A percentile compares a stretch with the other conserved stretches of the same genome.
These are phyloP conservation scores for Cutaneotrichosporon curvatum DNA, from an alignment of 1,284 basidiomycete species.

Conservation along the genomic window DNA sequence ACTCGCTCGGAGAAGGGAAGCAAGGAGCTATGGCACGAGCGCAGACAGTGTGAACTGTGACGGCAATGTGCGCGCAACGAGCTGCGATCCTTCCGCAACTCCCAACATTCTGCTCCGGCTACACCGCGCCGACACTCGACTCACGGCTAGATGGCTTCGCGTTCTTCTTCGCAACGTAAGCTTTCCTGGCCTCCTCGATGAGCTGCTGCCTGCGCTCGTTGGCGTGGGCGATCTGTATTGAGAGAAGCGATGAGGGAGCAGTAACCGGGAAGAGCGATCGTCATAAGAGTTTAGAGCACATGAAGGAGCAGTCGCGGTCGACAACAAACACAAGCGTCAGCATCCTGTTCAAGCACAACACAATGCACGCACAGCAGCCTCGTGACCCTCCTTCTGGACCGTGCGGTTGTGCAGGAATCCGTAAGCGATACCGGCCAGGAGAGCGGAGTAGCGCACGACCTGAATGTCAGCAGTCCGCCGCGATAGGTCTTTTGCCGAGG, in stretches of 20 bases:
- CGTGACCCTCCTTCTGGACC: slow-evolving; percentile 74
- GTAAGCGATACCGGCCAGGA: slow-evolving; percentile 81
- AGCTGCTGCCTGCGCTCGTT: slow-evolving; percentile 60
- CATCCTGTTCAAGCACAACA: neutral
- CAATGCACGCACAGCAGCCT: slow-evolving; percentile 33
- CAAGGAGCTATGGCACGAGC: no score
- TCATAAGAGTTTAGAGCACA: no score
- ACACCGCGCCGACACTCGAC: neutral
- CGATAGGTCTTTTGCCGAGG: neutral
- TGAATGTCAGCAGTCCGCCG: slow-evolving; percentile 42
- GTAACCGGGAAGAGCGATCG: neutral
- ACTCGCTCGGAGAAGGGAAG: no score
- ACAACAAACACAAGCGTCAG: no score
- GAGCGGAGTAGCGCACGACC: slow-evolving; percentile 94
- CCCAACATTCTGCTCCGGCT: no score
- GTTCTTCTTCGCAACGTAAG: slow-evolving; percentile 73
- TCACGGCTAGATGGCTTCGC: slow-evolving; percentile 24
- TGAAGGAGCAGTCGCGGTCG: neutral
- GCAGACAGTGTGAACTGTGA: no score
- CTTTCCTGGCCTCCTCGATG: slow-evolving; percentile 80
- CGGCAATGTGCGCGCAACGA: no score
- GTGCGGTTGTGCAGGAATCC: slow-evolving; percentile 87
- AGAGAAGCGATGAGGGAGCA: neutral
- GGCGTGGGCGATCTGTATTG: slow-evolving; percentile 18
- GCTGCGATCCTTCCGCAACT: no score